These are phyloP conservation scores for Colletotrichum limetticola DNA, from an alignment of 2,329 filamentous ascomycete species.

Conservation along the genomic window DNA sequence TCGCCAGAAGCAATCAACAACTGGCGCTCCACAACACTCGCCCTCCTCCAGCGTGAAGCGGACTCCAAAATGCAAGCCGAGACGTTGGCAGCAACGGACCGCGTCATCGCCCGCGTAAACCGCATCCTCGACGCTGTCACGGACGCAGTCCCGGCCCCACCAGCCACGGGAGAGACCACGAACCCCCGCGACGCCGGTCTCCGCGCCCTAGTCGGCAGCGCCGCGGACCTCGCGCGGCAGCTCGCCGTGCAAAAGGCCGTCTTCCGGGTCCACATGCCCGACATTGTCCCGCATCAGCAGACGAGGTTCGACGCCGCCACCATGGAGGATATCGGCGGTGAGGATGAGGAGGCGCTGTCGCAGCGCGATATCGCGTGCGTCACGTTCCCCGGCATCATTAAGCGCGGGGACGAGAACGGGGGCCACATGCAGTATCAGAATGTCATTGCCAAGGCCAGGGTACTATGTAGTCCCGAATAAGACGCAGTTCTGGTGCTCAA, in stretches of 20 bases:
- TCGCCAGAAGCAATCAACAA: conserved; percentile 68
- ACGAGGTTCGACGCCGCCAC: conserved; percentile 65
- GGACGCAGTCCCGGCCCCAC: conserved; percentile 44
- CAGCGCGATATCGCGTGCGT: conserved; percentile 69
- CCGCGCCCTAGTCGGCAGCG: conserved; percentile 61
- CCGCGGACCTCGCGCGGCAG: conserved; percentile 66
- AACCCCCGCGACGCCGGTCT: conserved; percentile 60
- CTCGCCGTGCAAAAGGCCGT: conserved; percentile 69
- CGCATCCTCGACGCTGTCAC: conserved; percentile 61
- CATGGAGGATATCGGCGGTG: conserved; percentile 75
- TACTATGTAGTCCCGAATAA: conserved; percentile 66
- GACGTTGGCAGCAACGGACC: conserved; percentile 54
- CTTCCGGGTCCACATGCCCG: conserved; percentile 66
- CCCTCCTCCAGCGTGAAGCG: conserved; percentile 66
- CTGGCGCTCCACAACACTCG: conserved; percentile 74
- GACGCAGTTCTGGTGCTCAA: background rate
- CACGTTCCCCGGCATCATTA: conserved; percentile 72
- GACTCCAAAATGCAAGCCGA: conserved; percentile 56
- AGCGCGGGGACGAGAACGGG: conserved; percentile 73
- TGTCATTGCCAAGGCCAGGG: conserved; percentile 73
- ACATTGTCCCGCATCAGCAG: conserved; percentile 61
- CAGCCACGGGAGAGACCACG: conserved; percentile 38
- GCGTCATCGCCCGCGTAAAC: conserved; percentile 59
- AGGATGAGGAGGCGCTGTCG: conserved; percentile 65
- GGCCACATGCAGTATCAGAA: conserved; percentile 70